Percentiles rank a stretch among this genome's conserved stretches.
Evolutionary conservation across 345 rosid genomes (phyloP).

Genomic region (Citrus medica): DNA sequence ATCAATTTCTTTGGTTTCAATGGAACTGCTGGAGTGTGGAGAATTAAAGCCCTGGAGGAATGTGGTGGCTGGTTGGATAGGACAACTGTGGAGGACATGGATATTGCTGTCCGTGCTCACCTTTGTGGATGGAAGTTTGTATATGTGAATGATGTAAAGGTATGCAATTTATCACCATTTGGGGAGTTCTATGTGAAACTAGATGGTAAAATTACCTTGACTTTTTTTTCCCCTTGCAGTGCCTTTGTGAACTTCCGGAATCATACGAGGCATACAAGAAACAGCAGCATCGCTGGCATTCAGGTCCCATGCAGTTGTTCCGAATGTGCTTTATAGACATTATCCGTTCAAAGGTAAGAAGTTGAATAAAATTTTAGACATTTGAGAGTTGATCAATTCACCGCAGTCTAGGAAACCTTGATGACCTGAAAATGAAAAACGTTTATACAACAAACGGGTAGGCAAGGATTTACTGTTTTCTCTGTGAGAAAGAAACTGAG

Average conservation of each 20-base stretch:
- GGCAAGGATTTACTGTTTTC: not conserved
- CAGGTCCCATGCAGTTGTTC: slow-evolving; percentile 95
- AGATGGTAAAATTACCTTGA: slow-evolving; percentile 1
- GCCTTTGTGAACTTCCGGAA: slow-evolving; percentile 94
- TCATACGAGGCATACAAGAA: slow-evolving; percentile 94
- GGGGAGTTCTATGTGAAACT: not conserved
- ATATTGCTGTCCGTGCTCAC: slow-evolving; percentile 91
- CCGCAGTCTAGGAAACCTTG: not conserved
- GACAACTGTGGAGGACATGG: slow-evolving; percentile 96
- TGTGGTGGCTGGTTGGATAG: slow-evolving; percentile 97
- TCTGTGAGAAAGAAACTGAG: not conserved
- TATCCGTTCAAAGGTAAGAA: slow-evolving; percentile 67
- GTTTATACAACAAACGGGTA: not conserved
- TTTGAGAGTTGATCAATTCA: not conserved
- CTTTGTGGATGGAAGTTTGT: slow-evolving; percentile 93
- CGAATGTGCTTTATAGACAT: slow-evolving; percentile 73
- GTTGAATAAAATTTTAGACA: not conserved
- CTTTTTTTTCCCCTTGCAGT: slow-evolving; percentile 37
- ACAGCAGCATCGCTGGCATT: slow-evolving; percentile 98
- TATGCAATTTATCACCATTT: slow-evolving; percentile 13
- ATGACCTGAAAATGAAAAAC: not conserved
- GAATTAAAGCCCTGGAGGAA: slow-evolving; percentile 82
- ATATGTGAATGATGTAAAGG: slow-evolving; percentile 84
- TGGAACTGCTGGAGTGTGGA: slow-evolving; percentile 97
- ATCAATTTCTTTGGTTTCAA: slow-evolving; percentile 88